Evolutionary conservation across 257 asterid species (phyloP), one percentile per base, ranked within the genome.

Genomic region (Petrea volubilis): DNA sequence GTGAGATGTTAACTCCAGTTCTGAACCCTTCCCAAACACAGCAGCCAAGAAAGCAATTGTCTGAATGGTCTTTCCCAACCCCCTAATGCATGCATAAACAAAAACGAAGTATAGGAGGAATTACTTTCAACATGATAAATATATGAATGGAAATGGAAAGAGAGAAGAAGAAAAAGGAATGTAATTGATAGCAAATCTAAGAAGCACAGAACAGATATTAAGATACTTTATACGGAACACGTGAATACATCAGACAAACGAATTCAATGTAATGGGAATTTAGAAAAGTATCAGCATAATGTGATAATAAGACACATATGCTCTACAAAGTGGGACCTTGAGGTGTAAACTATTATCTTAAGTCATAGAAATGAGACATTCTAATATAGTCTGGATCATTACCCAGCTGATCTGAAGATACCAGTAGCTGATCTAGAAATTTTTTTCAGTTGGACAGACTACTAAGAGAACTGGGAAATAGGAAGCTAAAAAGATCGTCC

Each of bases 51-150:
- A 87, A 68, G 96, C 97, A 73, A 94, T 94, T 64, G 96, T 80
- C 77, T 94, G 99, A 78, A 94, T 91, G 59, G 99, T 94, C 86
- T 94, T 94, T 9, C 99, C 99, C 79, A 94, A 77, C 70, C 99
- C 99, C 99, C 99, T 94, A 82, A 73, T 43, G 70, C 59, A 72
- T 4, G 51, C 55, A 62, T 50, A 14, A 57, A 33, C 36, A 21
- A 64, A 23, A 58, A 71, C 55, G 28, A 68, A 66, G 66, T 46
- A 52, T 23, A 31, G 38, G 52, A 64, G 56, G 59, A 33, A 71
- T 56, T 34, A 57, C 55, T 41, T 53, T 40, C n/a, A 36, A 10
- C 14, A 40, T 7, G 17, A 59, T 25, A 40, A 21, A 28, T 41
- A 56, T 27, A 63, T 6, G 20, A 46, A 61, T 12, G 18, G 34